Conservation (phyloP, 1,139 yeast genomes). For the Pichia sp. region DNA sequence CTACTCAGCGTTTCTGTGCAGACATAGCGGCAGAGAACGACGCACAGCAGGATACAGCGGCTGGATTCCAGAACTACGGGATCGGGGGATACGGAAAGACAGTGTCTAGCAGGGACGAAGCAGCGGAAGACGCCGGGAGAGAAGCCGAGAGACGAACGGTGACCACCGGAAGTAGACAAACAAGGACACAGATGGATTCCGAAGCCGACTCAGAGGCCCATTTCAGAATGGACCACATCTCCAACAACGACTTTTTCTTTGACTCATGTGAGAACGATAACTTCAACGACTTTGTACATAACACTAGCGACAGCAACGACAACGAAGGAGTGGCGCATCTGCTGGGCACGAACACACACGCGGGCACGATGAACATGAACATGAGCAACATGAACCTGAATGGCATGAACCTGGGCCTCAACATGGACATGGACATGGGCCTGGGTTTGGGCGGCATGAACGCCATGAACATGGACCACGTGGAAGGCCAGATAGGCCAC, state of each 20-base stretch:
- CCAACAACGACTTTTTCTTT: conserved; percentile 6
- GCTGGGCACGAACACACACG: neutral
- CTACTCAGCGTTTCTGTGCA: neutral
- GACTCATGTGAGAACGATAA: conserved; percentile 1
- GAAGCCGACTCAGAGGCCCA: neutral
- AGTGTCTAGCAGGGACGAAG: no score
- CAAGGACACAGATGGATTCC: neutral
- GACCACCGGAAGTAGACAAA: neutral
- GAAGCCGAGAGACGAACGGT: no score
- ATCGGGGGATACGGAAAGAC: no score
- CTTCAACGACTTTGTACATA: conserved; percentile 1
- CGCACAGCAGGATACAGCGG: no score
- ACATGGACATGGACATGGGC: conserved; percentile 1
- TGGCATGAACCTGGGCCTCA: neutral
- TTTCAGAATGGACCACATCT: conserved; percentile 6
- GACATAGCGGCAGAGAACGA: neutral
- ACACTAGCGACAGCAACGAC: neutral
- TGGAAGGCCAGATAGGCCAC: neutral
- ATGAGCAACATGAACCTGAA: neutral
- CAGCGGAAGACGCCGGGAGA: no score
- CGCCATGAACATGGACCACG: neutral
- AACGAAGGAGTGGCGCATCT: neutral
- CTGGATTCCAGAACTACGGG: no score
- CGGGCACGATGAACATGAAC: neutral
- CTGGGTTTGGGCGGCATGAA: neutral